Conservation (phyloP, 352 stramenopile genomes). For the Globisporangium spiculum region DNA sequence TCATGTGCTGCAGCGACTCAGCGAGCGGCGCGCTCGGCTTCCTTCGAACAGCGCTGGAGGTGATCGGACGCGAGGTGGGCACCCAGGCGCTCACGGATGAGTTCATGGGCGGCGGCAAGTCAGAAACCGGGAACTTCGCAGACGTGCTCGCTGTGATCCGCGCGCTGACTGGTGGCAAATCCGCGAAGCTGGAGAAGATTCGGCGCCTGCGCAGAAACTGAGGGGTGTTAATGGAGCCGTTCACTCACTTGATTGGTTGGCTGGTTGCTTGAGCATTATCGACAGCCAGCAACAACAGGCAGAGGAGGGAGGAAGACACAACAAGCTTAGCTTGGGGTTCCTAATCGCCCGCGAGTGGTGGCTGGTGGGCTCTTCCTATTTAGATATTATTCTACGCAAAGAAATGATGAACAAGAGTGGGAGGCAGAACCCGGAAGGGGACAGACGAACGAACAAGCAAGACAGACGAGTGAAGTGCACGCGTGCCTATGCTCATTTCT, state of each 20-base stretch:
- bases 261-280: neutral
- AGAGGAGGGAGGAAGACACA: neutral
- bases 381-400: slow-evolving; percentile 25
- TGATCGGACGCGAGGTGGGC: slow-evolving; percentile 68
- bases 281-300: slow-evolving; percentile 2
- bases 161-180: slow-evolving; percentile 36
- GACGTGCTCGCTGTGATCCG: slow-evolving; percentile 51
- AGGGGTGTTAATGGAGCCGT: neutral
- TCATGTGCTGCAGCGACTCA: slow-evolving; percentile 63
- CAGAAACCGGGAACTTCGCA: slow-evolving; percentile 51
- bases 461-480: neutral
- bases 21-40: slow-evolving; percentile 46
- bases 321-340: slow-evolving; percentile 2
- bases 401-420: slow-evolving; percentile 4
- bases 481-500: slow-evolving; percentile 13
- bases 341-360: neutral
- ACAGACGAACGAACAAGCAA: neutral
- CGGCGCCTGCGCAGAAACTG: slow-evolving; percentile 23
- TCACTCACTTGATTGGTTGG: neutral
- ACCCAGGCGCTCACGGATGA: slow-evolving; percentile 24
- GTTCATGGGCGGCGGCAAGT: slow-evolving; percentile 13
- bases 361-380: slow-evolving; percentile 18
- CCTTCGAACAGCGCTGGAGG: slow-evolving; percentile 67
- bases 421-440: neutral
- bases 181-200: slow-evolving; percentile 44